phyloP scores from a whole-genome alignment of 73 alveolate species.

The Paramecium tetraurelia region DNA sequence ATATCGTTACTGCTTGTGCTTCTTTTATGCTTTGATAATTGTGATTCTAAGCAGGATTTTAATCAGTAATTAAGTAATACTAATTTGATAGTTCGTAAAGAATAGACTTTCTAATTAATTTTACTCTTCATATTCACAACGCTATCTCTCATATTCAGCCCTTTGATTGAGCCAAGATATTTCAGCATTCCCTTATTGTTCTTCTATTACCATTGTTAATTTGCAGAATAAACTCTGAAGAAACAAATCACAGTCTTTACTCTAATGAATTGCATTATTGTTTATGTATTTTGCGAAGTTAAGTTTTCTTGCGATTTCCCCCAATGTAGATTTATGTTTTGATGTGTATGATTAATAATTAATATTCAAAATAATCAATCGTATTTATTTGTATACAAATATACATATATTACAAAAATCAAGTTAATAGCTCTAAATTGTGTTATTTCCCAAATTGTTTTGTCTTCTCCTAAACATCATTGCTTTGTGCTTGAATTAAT shows the following conservation, averaged over 20 bases:
- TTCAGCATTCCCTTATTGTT: background rate
- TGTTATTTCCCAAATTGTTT: background rate
- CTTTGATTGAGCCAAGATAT: slow-evolving; percentile 48
- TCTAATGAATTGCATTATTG: background rate
- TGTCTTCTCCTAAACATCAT: background rate
- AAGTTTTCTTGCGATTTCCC: background rate
- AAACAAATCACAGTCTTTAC: background rate
- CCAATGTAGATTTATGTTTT: slow-evolving; percentile 40
- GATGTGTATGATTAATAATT: background rate
- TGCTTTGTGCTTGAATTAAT: background rate
- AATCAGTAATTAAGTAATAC: background rate
- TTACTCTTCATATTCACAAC: background rate
- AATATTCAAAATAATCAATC: background rate
- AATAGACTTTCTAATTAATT: background rate
- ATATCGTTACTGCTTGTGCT: background rate
- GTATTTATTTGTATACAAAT: background rate
- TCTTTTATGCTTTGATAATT: slow-evolving; percentile 5
- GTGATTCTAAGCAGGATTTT: background rate
- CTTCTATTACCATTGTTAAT: background rate
- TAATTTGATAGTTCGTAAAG: background rate
- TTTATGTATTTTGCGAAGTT: background rate
- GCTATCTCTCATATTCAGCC: background rate
- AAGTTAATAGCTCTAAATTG: background rate
- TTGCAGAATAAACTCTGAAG: background rate
- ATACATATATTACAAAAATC: background rate